Conservation (phyloP, 2,329 filamentous ascomycete species). For the Trichoderma citrinoviride region DNA sequence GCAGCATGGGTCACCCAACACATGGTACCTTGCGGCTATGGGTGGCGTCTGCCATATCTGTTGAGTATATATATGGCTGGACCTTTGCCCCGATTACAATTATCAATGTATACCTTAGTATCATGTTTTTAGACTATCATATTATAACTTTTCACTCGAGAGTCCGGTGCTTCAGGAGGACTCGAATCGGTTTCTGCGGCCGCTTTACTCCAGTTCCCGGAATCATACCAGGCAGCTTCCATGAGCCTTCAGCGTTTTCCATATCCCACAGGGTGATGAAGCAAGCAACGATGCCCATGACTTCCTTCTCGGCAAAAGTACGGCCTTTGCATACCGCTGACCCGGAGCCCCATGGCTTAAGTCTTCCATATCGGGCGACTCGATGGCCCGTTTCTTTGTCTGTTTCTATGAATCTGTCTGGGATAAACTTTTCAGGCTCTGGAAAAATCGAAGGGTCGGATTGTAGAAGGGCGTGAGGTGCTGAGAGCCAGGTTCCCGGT, state of each 20-base stretch:
- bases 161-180: not conserved
- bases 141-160: not conserved
- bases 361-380: slow-evolving; percentile 25
- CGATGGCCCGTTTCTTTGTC: slow-evolving; percentile 9
- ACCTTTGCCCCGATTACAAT: no score
- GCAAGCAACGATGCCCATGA: slow-evolving; percentile 20
- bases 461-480: slow-evolving; percentile 24
- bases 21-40: no score
- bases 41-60: no score
- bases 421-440: slow-evolving; percentile 25
- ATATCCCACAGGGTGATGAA: slow-evolving; percentile 16
- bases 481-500: slow-evolving; percentile 26
- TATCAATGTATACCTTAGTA: no score
- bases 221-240: not conserved
- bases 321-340: slow-evolving; percentile 29
- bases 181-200: not conserved
- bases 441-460: slow-evolving; percentile 24
- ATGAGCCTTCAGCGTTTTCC: not conserved
- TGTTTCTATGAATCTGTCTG: slow-evolving; percentile 26
- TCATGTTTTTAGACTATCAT: no score
- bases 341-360: slow-evolving; percentile 28
- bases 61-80: no score
- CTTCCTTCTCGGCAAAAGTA: slow-evolving; percentile 30
- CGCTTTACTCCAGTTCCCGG: slow-evolving; percentile 10
- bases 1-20: no score